phyloP scores from a whole-genome alignment of 176 grass and related monocot genomes.

The Musa troglodytarum region DNA sequence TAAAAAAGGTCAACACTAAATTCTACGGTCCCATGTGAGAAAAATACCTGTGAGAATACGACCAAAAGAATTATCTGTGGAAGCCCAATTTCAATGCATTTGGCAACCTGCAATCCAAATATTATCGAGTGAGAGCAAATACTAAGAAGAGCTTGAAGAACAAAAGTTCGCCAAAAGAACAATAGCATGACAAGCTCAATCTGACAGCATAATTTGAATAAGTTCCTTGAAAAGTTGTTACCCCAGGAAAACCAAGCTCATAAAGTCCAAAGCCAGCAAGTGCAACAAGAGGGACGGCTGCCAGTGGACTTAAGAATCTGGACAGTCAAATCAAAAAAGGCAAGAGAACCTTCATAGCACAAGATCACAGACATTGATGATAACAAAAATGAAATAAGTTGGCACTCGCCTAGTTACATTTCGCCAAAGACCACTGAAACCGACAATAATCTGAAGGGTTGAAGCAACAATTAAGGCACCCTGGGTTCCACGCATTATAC shows the following conservation, averaged over 20 bases:
- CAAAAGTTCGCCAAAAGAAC: not conserved
- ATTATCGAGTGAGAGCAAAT: slow-evolving; percentile 16
- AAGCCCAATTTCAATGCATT: slow-evolving; percentile 94
- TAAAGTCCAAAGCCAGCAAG: slow-evolving; percentile 86
- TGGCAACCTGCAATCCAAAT: slow-evolving; percentile 64
- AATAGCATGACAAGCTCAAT: slow-evolving; percentile 3
- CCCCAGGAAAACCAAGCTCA: slow-evolving; percentile 91
- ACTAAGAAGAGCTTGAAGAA: slow-evolving; percentile 1
- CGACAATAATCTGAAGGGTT: slow-evolving; percentile 87
- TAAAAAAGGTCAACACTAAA: not conserved
- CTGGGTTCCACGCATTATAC: slow-evolving; percentile 93
- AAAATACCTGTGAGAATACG: slow-evolving; percentile 70
- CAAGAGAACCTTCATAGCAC: slow-evolving; percentile 8
- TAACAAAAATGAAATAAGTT: not conserved
- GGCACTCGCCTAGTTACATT: slow-evolving; percentile 75
- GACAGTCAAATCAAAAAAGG: slow-evolving; percentile 1
- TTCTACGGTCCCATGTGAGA: not conserved
- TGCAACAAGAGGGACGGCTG: slow-evolving; percentile 76
- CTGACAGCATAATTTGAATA: not conserved
- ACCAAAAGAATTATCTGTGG: slow-evolving; percentile 82
- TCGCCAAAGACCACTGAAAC: slow-evolving; percentile 97
- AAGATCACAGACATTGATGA: slow-evolving; percentile 5
- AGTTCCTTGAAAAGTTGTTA: slow-evolving; percentile 20
- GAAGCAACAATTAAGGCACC: slow-evolving; percentile 94
- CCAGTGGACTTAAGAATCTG: slow-evolving; percentile 89